Conservation (phyloP, 768 basidiomycete genomes). For the Wakefieldia striispora region DNA sequence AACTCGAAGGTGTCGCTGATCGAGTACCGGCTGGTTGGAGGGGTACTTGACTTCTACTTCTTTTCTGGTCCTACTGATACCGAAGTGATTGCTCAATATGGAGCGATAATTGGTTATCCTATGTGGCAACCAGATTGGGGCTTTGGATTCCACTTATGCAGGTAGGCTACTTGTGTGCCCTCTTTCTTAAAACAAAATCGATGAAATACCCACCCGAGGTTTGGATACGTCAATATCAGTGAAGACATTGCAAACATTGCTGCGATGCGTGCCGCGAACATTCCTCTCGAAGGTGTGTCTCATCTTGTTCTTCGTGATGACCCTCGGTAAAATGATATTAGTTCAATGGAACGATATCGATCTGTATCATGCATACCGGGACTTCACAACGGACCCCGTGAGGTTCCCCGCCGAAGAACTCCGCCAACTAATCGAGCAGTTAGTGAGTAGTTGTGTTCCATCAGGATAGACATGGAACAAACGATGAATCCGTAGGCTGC, state of each 20-base stretch:
- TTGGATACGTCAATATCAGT: constrained; percentile 48
- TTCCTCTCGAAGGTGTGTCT: constrained; percentile 64
- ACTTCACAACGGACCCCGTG: constrained; percentile 68
- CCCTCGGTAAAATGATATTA: constrained; percentile 13
- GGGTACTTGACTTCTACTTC: constrained; percentile 76
- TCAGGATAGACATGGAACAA: background rate
- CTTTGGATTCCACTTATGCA: constrained; percentile 74
- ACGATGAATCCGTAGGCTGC: constrained; percentile 3
- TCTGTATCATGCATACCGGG: constrained; percentile 64
- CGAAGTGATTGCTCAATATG: constrained; percentile 66
- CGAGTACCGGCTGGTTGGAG: constrained; percentile 71
- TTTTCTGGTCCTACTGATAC: constrained; percentile 53
- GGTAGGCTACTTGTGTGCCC: constrained; percentile 30
- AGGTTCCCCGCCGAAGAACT: constrained; percentile 55
- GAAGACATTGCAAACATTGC: constrained; percentile 51
- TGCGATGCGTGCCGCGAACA: constrained; percentile 59
- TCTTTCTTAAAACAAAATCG: no score
- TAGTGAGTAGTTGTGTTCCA: constrained; percentile 40
- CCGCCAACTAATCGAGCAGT: constrained; percentile 46
- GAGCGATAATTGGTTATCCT: constrained; percentile 59
- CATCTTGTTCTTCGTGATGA: background rate
- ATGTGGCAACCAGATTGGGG: constrained; percentile 71
- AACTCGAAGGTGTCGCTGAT: constrained; percentile 55
- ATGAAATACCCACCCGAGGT: constrained; percentile 13
- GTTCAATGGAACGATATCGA: constrained; percentile 81